Percentiles rank a stretch among this genome's conserved stretches.
Evolutionary conservation across 768 basidiomycete species (phyloP).

Genomic region (Suillus subalutaceus): DNA sequence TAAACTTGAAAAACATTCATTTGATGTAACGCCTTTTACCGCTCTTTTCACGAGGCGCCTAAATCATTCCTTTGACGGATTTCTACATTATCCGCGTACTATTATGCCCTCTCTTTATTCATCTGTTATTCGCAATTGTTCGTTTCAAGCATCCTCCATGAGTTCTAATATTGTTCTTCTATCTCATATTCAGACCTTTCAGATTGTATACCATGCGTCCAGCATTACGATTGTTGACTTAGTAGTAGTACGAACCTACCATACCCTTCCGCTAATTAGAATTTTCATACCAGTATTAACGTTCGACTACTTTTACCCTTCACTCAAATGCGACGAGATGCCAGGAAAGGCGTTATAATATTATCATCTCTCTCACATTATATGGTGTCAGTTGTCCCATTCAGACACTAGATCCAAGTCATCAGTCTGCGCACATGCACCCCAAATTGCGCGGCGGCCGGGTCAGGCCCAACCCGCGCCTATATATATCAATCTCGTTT

Average conservation of each 20-base stretch:
- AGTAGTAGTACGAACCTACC: conserved; percentile 11
- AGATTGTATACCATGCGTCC: conserved; percentile 10
- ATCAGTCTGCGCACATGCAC: not conserved
- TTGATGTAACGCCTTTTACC: conserved; percentile 29
- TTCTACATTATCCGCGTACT: conserved; percentile 9
- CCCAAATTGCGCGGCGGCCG: not conserved
- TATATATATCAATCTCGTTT: not conserved
- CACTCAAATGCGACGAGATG: not conserved
- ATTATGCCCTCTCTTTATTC: conserved; percentile 13
- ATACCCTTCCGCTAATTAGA: conserved; percentile 10
- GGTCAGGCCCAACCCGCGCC: no score
- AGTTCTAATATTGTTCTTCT: conserved; percentile 10
- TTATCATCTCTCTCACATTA: not conserved
- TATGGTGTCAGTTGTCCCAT: not conserved
- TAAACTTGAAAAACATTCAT: conserved; percentile 60
- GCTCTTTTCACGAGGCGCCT: not conserved
- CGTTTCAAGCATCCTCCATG: conserved; percentile 12
- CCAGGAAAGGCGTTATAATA: not conserved
- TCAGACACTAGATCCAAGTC: not conserved
- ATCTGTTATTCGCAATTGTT: conserved; percentile 11
- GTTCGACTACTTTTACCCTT: not conserved
- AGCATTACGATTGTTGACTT: conserved; percentile 8
- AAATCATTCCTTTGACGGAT: conserved; percentile 1
- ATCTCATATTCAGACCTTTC: conserved; percentile 6
- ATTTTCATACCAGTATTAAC: conserved; percentile 15